These are phyloP conservation scores for Odontarrhena argentea DNA, from an alignment of 345 rosid genomes.

Conservation along the genomic window DNA sequence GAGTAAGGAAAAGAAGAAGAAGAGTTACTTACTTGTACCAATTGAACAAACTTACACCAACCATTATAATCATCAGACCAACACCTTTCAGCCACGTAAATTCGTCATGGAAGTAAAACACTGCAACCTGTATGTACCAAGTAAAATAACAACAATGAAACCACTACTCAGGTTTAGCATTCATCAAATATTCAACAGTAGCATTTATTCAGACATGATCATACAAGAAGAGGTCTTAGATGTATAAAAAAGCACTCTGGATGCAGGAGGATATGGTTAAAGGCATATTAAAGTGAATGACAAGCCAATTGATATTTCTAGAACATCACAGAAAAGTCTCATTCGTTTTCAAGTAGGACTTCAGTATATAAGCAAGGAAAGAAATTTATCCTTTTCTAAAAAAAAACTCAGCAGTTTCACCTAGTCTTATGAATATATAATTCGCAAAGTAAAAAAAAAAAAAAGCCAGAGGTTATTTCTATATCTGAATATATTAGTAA, in stretches of 20 bases:
- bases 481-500: constrained; percentile 1
- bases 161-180: neutral
- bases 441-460: constrained; percentile 1
- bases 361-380: neutral
- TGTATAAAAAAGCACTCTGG: neutral
- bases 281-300: neutral
- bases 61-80: constrained; percentile 82
- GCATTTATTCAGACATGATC: neutral
- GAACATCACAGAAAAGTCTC: neutral
- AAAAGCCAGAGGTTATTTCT: neutral
- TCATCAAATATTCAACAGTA: constrained; percentile 8
- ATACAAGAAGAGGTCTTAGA: neutral
- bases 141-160: neutral
- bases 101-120: constrained; percentile 90
- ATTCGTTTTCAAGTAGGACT: constrained; percentile 3
- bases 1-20: neutral
- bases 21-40: constrained; percentile 91
- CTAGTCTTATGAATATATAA: constrained; percentile 14
- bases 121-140: constrained; percentile 73
- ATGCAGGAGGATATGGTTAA: neutral
- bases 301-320: neutral
- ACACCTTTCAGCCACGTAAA: constrained; percentile 93
- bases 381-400: neutral
- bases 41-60: constrained; percentile 91
- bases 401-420: neutral